These are phyloP conservation scores for Colletotrichum abscissum DNA, from an alignment of 2,329 filamentous ascomycete genomes.

Conservation along the genomic window DNA sequence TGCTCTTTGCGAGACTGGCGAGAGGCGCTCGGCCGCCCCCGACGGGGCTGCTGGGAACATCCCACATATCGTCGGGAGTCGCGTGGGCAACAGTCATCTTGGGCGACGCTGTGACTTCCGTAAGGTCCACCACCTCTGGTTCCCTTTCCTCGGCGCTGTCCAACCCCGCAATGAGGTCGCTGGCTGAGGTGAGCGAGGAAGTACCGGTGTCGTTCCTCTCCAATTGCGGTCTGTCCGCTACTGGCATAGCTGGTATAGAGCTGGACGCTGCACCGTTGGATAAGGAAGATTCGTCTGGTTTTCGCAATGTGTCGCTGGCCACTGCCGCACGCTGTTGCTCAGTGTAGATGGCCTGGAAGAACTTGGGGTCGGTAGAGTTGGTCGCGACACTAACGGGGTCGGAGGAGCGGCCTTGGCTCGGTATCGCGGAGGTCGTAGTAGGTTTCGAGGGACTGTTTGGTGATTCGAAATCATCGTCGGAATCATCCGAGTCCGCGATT, in stretches of 20 bases:
- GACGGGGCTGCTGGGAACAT: slow-evolving; percentile 56
- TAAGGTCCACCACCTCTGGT: slow-evolving; percentile 40
- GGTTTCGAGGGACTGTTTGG: slow-evolving; percentile 24
- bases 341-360: slow-evolving; percentile 60
- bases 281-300: not conserved
- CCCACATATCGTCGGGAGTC: slow-evolving; percentile 50
- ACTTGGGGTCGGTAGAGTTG: slow-evolving; percentile 58
- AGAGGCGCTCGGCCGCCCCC: slow-evolving; percentile 34
- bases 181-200: slow-evolving; percentile 40
- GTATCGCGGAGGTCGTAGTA: slow-evolving; percentile 10
- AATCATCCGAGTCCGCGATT: slow-evolving; percentile 37
- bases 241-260: not conserved
- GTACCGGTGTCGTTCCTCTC: slow-evolving; percentile 11
- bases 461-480: slow-evolving; percentile 26
- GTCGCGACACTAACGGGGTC: slow-evolving; percentile 44
- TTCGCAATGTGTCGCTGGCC: not conserved
- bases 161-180: slow-evolving; percentile 40
- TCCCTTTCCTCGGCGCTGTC: slow-evolving; percentile 19
- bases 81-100: slow-evolving; percentile 37
- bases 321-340: slow-evolving; percentile 52
- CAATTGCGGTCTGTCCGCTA: not conserved
- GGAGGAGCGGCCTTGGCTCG: slow-evolving; percentile 36
- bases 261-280: not conserved
- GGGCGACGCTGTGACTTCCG: slow-evolving; percentile 46
- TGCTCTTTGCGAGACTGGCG: not conserved